Percentiles rank a stretch among this genome's conserved stretches.
Evolutionary conservation across 2,329 filamentous ascomycete species (phyloP).

Genomic region (Calonectria pseudoreteaudii): DNA sequence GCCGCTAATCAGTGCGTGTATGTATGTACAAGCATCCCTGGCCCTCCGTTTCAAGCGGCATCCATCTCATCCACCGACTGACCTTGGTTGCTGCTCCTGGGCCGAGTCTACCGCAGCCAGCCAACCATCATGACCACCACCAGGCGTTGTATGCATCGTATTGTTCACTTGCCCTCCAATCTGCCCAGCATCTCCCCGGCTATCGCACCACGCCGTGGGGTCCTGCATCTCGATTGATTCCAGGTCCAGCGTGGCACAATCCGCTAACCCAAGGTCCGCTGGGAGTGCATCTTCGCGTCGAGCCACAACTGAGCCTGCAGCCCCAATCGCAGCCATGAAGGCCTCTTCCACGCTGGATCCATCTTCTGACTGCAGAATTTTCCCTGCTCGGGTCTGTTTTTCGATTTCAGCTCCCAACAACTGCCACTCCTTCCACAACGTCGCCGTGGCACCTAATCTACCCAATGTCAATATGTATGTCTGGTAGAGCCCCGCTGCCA

Average conservation of each 20-base stretch:
- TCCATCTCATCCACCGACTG: conserved; percentile 31
- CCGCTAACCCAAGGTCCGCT: conserved; percentile 31
- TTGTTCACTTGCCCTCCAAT: conserved; percentile 18
- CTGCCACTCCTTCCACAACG: conserved; percentile 47
- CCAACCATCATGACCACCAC: conserved; percentile 33
- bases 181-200: conserved; percentile 21
- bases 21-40: conserved; percentile 8
- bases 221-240: conserved; percentile 31
- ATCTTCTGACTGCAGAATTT: neutral
- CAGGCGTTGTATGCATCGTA: conserved; percentile 30
- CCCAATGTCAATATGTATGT: conserved; percentile 46
- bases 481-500: conserved; percentile 34
- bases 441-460: conserved; percentile 46
- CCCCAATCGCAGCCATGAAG: conserved; percentile 32
- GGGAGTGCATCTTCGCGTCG: conserved; percentile 21
- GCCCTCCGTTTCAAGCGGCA: conserved; percentile 23
- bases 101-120: conserved; percentile 29
- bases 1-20: neutral
- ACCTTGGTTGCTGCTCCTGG: conserved; percentile 22
- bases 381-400: neutral
- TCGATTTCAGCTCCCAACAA: conserved; percentile 22
- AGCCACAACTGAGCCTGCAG: conserved; percentile 35
- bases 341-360: conserved; percentile 16
- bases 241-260: conserved; percentile 34
- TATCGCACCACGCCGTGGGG: conserved; percentile 24